Base-by-base conservation (phyloP, 1,284 basidiomycete species). In the Acaromyces ingoldii region DNA sequence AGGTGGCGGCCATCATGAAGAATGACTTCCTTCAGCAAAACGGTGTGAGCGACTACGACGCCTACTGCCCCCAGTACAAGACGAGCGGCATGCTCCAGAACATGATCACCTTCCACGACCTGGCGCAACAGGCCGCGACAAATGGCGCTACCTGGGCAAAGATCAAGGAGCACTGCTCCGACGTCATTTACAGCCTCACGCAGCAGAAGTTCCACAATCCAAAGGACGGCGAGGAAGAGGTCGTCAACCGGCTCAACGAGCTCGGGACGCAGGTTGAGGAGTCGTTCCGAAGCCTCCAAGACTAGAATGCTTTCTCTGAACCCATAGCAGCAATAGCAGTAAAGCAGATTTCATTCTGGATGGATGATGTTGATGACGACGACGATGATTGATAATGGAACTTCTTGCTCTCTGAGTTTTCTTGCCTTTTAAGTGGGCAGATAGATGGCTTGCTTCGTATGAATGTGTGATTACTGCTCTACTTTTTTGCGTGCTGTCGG, bases 21-120 rank as follows among this genome's bases (percentile, higher is more conserved):
- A 73, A 96, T 69, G 95, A 99, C 78, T 98, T 95, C 81, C 79
- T 98, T 74, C 92, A 96, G 77, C 93, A 99, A 79, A 97, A 98
- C 75, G 95, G 95, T 74, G 96, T 97, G 82, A 91, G 88, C 76
- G 89, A 91, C 76, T 97, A 96, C 76, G 93, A 97, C 77, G 84
- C 91, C 52, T 97, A 83, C 80, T 99, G 95, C 74, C 95, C 95
- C 22, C 97, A 98, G 53, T 75, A 72, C 67, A 76, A 73, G 63
- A 74, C 93, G 42, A 87, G 85, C 55, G 89, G 84, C 49, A 99
- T 99, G 95, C 79, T 98, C 72, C 85, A 84, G 74, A 95, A 95
- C 79, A 91, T 96, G 76, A 89, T 97, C 62, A 83, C 84, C n/a
- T 97, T 91, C 83, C 87, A 95, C 73, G 87, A 96, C 76, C 80